Evolutionary conservation across 768 basidiomycete genomes (phyloP), one percentile per base, ranked within the genome.

Genomic region (Lactarius quietus): DNA sequence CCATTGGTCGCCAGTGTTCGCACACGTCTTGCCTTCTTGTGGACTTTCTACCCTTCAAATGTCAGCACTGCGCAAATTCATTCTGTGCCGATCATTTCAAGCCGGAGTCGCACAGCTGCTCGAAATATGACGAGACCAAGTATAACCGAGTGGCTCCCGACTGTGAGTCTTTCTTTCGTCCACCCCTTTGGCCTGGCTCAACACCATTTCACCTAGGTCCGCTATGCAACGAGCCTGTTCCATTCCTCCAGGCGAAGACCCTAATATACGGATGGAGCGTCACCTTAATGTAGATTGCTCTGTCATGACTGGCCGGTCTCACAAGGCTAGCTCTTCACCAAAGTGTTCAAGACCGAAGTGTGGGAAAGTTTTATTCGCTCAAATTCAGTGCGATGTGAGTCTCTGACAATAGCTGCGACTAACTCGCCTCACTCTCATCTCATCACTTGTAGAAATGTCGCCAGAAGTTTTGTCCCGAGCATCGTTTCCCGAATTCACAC

Each of bases 21-120:
- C 80, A 84, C 58, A 73, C 82, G 0, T 76, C 83, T 1, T 94
- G 92, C 76, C 75, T 80, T 33, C 82, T 90, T 67, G 82, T 93
- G 72, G 92, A 94, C 78, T 93, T 93, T 69, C 79, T 94, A 14
- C 92, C 92, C 0, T 89, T 93, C 81, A 89, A 88, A 76, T 95
- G 92, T 74, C 87, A 90, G 57, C 90, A 92, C 71, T 95, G 92
- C 74, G 72, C 80, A 17, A 74, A 80, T 18, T 79, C 81, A 0
- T 94, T 86, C 77, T 95, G 93, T 70, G 84, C 85, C 48, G 88
- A 92, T 15, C 92, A 95, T 72, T 93, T 87, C 78, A 83, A 82
- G 66, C 88, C 87, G 15, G 77, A 82, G 20, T 81, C 80, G 2
- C 92, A 94, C 71, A 78, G 75, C 41, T 92, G 93, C 72, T 74